phyloP scores from a whole-genome alignment of 2,329 filamentous ascomycete species.

The Microcera coccophila region DNA sequence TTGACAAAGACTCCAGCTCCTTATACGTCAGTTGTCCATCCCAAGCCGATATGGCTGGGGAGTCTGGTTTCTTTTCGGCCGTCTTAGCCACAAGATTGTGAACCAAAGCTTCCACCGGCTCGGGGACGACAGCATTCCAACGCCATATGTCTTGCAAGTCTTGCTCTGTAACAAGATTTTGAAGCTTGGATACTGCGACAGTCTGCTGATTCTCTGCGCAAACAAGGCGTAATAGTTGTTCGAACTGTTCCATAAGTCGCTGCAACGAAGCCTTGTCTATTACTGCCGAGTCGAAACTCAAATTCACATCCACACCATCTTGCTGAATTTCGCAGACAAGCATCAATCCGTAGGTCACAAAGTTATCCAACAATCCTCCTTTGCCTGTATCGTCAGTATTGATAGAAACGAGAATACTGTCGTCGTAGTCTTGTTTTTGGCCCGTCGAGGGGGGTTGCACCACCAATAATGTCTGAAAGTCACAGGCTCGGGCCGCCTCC shows the following conservation, averaged over 20 bases:
- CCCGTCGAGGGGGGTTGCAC: too few species aligned
- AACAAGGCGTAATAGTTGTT: neutral
- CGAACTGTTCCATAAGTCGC: conserved; percentile 22
- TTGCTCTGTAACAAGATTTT: neutral
- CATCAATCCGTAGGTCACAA: neutral
- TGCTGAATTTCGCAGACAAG: neutral
- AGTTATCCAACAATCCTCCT: too few species aligned
- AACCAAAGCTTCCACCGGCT: neutral
- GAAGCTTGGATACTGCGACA: too few species aligned
- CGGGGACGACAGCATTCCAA: neutral
- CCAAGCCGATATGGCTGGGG: conserved; percentile 8
- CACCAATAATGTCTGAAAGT: neutral
- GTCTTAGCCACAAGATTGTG: neutral
- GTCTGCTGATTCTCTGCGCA: too few species aligned
- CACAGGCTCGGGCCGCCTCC: neutral
- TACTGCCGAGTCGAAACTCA: neutral
- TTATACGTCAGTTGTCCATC: conserved; percentile 2
- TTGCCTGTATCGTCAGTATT: too few species aligned
- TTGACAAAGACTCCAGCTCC: conserved; percentile 1
- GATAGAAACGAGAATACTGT: too few species aligned
- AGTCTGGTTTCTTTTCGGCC: conserved; percentile 7
- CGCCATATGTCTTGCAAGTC: neutral
- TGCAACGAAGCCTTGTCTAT: conserved; percentile 25
- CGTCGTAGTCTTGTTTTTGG: too few species aligned
- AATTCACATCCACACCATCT: neutral